phyloP scores from a whole-genome alignment of 169 alveolate genomes.

The Theileria parva region DNA sequence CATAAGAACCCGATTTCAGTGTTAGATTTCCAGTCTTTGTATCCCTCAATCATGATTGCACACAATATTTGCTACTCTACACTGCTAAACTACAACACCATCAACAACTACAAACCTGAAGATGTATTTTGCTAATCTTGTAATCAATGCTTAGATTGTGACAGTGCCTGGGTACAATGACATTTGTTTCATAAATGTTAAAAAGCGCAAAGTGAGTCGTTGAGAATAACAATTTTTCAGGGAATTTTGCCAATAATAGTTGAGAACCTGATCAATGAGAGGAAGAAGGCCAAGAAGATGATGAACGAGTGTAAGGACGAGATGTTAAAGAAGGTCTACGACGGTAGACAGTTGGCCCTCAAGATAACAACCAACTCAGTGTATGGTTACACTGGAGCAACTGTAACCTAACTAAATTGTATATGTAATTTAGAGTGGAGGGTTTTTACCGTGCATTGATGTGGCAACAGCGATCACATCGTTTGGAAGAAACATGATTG shows the following conservation, averaged over 20 bases:
- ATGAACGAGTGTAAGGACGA: slow-evolving; percentile 90
- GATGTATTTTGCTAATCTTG: slow-evolving; percentile 17
- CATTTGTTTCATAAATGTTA: slow-evolving; percentile 47
- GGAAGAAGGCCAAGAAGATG: slow-evolving; percentile 92
- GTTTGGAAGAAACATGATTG: slow-evolving; percentile 96
- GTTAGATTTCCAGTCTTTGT: slow-evolving; percentile 98
- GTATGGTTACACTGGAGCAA: slow-evolving; percentile 99
- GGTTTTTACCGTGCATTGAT: slow-evolving; percentile 96
- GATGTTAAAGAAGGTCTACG: slow-evolving; percentile 90
- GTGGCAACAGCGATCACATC: slow-evolving; percentile 95
- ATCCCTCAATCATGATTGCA: slow-evolving; percentile 99
- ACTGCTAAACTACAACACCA: slow-evolving; percentile 75
- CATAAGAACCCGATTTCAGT: slow-evolving; percentile 98
- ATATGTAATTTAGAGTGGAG: slow-evolving; percentile 76
- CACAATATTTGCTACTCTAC: slow-evolving; percentile 98
- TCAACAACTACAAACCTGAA: slow-evolving; percentile 35
- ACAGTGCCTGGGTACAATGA: slow-evolving; percentile 58
- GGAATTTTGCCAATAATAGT: slow-evolving; percentile 93
- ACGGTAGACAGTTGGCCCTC: slow-evolving; percentile 98
- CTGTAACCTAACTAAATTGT: slow-evolving; percentile 33
- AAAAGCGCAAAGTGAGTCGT: slow-evolving; percentile 29
- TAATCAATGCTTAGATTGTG: background rate
- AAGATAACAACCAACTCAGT: slow-evolving; percentile 98
- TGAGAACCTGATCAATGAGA: slow-evolving; percentile 94
- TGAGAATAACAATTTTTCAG: slow-evolving; percentile 80